phyloP scores from a whole-genome alignment of 257 asterid genomes.

The Parsonsia alboflavescens region DNA sequence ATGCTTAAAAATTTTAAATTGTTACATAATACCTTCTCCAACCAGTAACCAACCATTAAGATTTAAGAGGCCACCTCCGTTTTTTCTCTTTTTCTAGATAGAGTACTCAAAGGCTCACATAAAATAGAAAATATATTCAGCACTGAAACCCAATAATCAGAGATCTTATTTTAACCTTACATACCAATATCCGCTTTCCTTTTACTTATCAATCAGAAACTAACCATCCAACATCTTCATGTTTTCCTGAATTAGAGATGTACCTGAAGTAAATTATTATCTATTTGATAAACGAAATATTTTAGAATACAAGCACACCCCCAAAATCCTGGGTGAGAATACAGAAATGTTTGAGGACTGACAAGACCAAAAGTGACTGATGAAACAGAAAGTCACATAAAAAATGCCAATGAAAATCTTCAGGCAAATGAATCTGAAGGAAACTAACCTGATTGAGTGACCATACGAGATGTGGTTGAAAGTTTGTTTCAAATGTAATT shows the following conservation, averaged over 20 bases:
- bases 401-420: background rate
- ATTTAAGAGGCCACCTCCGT: background rate
- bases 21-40: background rate
- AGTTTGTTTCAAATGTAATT: slow-evolving; percentile 60
- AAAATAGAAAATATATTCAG: background rate
- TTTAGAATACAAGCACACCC: background rate
- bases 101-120: background rate
- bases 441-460: slow-evolving; percentile 75
- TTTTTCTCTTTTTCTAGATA: background rate
- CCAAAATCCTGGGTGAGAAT: background rate
- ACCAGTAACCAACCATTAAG: background rate
- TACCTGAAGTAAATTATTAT: background rate
- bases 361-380: background rate
- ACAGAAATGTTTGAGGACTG: too few species aligned
- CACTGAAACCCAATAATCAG: background rate
- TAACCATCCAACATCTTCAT: background rate
- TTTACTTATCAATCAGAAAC: background rate
- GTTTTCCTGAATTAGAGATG: background rate
- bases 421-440: background rate
- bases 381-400: background rate
- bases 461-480: slow-evolving; percentile 86
- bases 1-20: slow-evolving; percentile 3
- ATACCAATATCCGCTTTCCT: background rate
- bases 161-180: background rate
- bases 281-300: background rate